Percentiles rank a stretch among this genome's conserved stretches.
These are phyloP conservation scores for Coemansia aciculifera DNA, from an alignment of 192 early-diverging fungal genomes.

Conservation along the genomic window DNA sequence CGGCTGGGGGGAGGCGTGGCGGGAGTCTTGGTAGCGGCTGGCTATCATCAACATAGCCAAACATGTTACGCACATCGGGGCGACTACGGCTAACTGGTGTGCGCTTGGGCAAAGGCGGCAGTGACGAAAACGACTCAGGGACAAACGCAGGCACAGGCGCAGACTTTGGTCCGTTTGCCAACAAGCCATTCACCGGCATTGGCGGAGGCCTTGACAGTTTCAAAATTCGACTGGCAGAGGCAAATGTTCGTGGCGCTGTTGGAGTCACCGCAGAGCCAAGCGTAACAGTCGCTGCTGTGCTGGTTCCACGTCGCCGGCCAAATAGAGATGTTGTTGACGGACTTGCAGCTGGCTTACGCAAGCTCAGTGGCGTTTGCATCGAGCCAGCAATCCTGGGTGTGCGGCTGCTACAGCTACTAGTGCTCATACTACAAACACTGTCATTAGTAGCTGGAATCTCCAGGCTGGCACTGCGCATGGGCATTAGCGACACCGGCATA, in stretches of 20 bases:
- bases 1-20: background rate
- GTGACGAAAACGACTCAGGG: background rate
- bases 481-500: conserved; percentile 22
- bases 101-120: background rate
- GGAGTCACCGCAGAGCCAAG: conserved; percentile 3
- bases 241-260: background rate
- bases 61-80: background rate
- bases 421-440: background rate
- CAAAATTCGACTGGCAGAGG: background rate
- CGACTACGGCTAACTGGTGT: background rate
- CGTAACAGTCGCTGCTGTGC: background rate
- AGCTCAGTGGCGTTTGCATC: background rate
- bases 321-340: background rate
- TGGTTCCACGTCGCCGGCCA: background rate
- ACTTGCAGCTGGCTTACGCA: background rate
- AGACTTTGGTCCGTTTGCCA: background rate
- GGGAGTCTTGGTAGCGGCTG: background rate
- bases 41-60: conserved; percentile 1
- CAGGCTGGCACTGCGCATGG: conserved; percentile 15
- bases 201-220: background rate
- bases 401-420: background rate
- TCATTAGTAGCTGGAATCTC: conserved; percentile 9
- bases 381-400: background rate
- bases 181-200: background rate
- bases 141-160: background rate